Percentiles rank a stretch among this genome's conserved stretches.
phyloP scores from a whole-genome alignment of 2,329 filamentous ascomycete species.

The Arthrinium puccinioides region DNA sequence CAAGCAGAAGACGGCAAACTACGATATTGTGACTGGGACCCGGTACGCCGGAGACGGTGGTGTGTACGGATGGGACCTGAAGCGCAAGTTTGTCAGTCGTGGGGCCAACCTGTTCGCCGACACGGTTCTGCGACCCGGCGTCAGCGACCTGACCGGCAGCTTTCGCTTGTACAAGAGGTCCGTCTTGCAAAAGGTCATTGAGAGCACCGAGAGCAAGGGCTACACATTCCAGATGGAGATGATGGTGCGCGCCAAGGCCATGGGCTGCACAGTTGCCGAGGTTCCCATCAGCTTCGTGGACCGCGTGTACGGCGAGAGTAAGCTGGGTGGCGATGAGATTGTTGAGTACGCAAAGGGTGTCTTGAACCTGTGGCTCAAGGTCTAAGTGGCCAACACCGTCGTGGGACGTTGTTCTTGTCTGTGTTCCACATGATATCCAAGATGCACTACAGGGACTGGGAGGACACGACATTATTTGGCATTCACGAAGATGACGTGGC shows the following conservation, averaged over 20 bases:
- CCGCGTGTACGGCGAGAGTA: slow-evolving; percentile 88
- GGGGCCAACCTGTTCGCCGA: slow-evolving; percentile 95
- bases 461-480: no score
- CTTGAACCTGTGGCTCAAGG: slow-evolving; percentile 68
- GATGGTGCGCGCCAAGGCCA: slow-evolving; percentile 94
- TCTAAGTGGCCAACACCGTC: slow-evolving; percentile 44
- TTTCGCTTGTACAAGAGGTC: slow-evolving; percentile 92
- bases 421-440: no score
- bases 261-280: slow-evolving; percentile 90
- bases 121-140: slow-evolving; percentile 84
- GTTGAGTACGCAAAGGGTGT: slow-evolving; percentile 92
- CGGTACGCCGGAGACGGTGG: slow-evolving; percentile 85
- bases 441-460: no score
- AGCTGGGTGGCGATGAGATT: slow-evolving; percentile 91
- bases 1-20: slow-evolving; percentile 67
- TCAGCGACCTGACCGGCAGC: slow-evolving; percentile 91
- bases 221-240: slow-evolving; percentile 99
- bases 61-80: slow-evolving; percentile 94
- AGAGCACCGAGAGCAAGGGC: slow-evolving; percentile 87
- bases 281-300: slow-evolving; percentile 97
- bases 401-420: no score
- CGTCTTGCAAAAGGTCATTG: slow-evolving; percentile 84
- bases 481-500: no score
- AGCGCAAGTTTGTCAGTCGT: slow-evolving; percentile 75
- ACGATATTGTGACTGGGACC: slow-evolving; percentile 95